phyloP scores from a whole-genome alignment of 306 rosid species.

The Pterocarpus macrocarpus region DNA sequence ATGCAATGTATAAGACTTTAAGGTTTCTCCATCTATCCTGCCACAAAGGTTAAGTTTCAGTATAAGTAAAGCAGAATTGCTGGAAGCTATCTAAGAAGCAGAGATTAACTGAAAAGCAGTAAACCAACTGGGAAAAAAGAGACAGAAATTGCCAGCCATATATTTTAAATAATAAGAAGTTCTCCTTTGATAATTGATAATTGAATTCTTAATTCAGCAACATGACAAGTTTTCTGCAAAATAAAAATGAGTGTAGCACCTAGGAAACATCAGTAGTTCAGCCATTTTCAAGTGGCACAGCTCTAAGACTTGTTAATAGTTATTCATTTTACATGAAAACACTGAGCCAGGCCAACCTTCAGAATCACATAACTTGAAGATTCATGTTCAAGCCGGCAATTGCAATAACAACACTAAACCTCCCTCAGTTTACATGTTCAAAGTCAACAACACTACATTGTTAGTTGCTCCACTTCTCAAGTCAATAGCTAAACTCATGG shows the following conservation, averaged over 20 bases:
- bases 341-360: not conserved
- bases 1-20: conserved; percentile 64
- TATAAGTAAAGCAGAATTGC: conserved; percentile 37
- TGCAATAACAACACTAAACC: not conserved
- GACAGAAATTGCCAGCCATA: not conserved
- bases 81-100: not conserved
- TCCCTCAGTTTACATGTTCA: conserved; percentile 7
- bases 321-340: conserved; percentile 9
- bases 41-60: conserved; percentile 40
- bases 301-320: conserved; percentile 8
- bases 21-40: conserved; percentile 92
- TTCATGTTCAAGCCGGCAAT: conserved; percentile 4
- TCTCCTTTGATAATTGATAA: not conserved
- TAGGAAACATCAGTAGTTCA: not conserved
- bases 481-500: not conserved
- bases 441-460: not conserved
- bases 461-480: not conserved
- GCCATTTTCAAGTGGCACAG: not conserved
- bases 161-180: not conserved
- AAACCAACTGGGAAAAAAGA: not conserved
- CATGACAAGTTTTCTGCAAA: conserved; percentile 6
- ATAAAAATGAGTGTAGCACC: not conserved
- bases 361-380: conserved; percentile 25
- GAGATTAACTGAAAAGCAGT: not conserved
- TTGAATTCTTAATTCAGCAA: conserved; percentile 22